Evolutionary conservation across 306 rosid species (phyloP).

Genomic region (Medicago arabica): DNA sequence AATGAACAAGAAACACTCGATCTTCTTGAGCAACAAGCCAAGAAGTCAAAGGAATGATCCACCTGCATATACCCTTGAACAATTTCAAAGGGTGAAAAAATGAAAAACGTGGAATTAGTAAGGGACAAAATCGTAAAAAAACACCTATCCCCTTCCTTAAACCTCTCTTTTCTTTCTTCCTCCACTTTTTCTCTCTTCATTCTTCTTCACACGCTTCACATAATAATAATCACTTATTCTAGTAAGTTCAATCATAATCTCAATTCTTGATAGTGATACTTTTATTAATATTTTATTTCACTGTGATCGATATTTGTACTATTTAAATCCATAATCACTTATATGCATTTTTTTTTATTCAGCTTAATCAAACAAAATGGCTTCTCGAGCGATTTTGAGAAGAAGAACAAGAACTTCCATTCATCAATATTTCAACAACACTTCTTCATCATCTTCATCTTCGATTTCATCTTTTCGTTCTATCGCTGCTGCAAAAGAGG

Average conservation of each 20-base stretch:
- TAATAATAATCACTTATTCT: neutral
- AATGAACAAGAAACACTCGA: neutral
- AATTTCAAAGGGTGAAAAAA: neutral
- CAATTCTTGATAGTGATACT: too few species aligned
- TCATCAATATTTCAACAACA: conserved; percentile 44
- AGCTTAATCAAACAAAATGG: conserved; percentile 51
- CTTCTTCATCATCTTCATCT: conserved; percentile 25
- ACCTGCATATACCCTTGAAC: neutral
- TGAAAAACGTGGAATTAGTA: neutral
- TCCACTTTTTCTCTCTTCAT: conserved; percentile 4
- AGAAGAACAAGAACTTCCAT: conserved; percentile 48
- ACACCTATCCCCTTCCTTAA: conserved; percentile 19
- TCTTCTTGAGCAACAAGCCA: neutral
- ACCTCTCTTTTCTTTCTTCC: conserved; percentile 17
- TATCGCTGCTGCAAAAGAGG: conserved; percentile 32
- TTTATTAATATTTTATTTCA: neutral
- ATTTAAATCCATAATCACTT: conserved; percentile 14
- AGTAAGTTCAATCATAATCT: conserved; percentile 24
- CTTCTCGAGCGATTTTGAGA: conserved; percentile 64
- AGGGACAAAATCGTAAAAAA: conserved; percentile 33
- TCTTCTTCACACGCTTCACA: neutral
- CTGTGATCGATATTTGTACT: neutral
- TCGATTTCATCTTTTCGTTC: conserved; percentile 48
- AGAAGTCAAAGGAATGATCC: neutral
- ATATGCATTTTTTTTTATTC: conserved; percentile 7